These are phyloP conservation scores for Aspergillus funiculosus DNA, from an alignment of 495 filamentous ascomycete species.

Conservation along the genomic window DNA sequence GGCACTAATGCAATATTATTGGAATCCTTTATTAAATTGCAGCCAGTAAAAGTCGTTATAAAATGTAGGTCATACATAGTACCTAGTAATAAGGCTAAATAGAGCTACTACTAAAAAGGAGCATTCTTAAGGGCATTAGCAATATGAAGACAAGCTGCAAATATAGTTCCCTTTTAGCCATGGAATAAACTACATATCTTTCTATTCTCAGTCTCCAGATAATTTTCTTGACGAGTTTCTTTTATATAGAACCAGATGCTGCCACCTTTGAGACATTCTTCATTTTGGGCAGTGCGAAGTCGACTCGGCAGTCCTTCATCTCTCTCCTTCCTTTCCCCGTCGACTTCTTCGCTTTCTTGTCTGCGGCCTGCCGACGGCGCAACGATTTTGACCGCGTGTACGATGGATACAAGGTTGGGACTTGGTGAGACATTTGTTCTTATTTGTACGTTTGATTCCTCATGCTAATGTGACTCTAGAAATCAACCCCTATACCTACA, in stretches of 20 bases:
- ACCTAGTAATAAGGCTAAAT: too few relatives aligned
- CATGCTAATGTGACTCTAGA: constrained; percentile 10
- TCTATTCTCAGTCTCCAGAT: neutral
- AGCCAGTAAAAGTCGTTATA: too few relatives aligned
- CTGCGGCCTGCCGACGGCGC: neutral
- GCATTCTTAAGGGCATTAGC: too few relatives aligned
- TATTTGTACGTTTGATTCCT: neutral
- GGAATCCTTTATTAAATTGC: too few relatives aligned
- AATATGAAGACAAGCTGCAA: too few relatives aligned
- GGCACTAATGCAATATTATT: too few relatives aligned
- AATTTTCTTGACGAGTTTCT: constrained; percentile 1
- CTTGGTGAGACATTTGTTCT: neutral
- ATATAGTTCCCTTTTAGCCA: neutral
- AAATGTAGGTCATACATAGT: too few relatives aligned
- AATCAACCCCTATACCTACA: constrained; percentile 34
- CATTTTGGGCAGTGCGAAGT: constrained; percentile 1
- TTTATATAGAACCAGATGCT: neutral
- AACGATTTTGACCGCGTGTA: neutral
- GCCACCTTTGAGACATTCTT: constrained; percentile 1
- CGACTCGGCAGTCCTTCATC: neutral
- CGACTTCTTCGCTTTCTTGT: neutral
- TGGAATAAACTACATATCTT: neutral
- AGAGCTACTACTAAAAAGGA: too few relatives aligned
- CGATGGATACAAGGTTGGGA: neutral
- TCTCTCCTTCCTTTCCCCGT: neutral